These are phyloP conservation scores for Penicillium italicum DNA, from an alignment of 2,329 filamentous ascomycete genomes.

Conservation along the genomic window DNA sequence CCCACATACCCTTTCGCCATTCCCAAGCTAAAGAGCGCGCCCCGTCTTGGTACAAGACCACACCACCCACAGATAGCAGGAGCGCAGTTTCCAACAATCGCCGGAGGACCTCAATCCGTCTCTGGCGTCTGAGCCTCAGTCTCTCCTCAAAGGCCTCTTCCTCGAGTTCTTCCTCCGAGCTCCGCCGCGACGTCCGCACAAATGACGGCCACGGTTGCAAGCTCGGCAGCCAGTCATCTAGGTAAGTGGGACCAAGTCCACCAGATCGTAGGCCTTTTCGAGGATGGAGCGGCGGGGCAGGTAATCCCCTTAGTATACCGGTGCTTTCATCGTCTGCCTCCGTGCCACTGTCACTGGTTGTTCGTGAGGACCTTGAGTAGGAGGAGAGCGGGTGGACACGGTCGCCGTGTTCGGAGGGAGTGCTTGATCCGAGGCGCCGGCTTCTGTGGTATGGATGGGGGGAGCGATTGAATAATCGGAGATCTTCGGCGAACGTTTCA, in stretches of 20 bases:
- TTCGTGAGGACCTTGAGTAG: conserved; percentile 52
- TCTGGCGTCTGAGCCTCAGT: conserved; percentile 30
- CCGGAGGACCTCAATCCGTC: conserved; percentile 43
- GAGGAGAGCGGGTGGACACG: conserved; percentile 24
- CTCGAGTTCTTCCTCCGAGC: conserved; percentile 31
- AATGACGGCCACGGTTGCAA: conserved; percentile 34
- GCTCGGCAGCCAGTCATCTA: conserved; percentile 31
- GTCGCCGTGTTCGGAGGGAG: conserved; percentile 35
- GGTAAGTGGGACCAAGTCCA: conserved; percentile 22
- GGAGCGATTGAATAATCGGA: conserved; percentile 57
- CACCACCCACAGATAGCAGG: conserved; percentile 50
- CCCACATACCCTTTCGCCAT: conserved; percentile 39
- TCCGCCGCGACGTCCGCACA: conserved; percentile 29
- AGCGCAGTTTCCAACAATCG: conserved; percentile 54
- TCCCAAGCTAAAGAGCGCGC: conserved; percentile 31
- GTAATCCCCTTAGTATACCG: conserved; percentile 72
- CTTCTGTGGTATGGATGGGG: conserved; percentile 66
- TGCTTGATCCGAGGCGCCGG: conserved; percentile 55
- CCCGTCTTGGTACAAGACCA: conserved; percentile 38
- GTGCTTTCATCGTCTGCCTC: conserved; percentile 90
- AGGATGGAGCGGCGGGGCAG: conserved; percentile 67
- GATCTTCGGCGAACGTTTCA: conserved; percentile 22
- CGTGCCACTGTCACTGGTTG: conserved; percentile 82
- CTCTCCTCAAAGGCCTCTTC: conserved; percentile 22
- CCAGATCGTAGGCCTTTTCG: conserved; percentile 70